A percentile compares a stretch with the other conserved stretches of the same genome.
phyloP scores from a whole-genome alignment of 108 stramenopile genomes.

The Cyclotella choctawhatcheeana region DNA sequence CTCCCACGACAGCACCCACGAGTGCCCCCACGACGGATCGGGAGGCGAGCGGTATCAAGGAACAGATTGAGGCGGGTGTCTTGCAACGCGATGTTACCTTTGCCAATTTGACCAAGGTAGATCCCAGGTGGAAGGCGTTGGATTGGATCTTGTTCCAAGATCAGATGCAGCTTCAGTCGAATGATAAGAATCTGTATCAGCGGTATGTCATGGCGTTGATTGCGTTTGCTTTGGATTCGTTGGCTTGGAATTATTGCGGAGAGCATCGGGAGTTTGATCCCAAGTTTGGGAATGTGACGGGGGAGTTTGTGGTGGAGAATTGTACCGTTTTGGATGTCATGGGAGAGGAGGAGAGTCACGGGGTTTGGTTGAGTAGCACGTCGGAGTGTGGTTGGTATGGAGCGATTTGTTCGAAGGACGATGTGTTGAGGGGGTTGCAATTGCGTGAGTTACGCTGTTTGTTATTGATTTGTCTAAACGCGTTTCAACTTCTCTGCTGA shows the following conservation, averaged over 20 bases:
- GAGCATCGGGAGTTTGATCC: background rate
- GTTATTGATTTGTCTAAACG: background rate
- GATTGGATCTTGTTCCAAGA: slow-evolving; percentile 62
- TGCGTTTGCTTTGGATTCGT: background rate
- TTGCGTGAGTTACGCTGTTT: too few species aligned
- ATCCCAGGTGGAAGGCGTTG: slow-evolving; percentile 51
- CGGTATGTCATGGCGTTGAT: slow-evolving; percentile 62
- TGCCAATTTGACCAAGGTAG: background rate
- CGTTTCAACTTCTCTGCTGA: background rate
- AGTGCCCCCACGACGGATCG: background rate
- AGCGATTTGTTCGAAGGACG: too few species aligned
- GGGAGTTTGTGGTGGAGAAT: too few species aligned
- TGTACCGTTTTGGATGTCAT: background rate
- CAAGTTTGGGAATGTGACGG: background rate
- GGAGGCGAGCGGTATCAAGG: background rate
- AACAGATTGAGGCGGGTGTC: slow-evolving; percentile 4
- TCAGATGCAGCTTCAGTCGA: slow-evolving; percentile 49
- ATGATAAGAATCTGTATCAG: slow-evolving; percentile 50
- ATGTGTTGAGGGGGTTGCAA: background rate
- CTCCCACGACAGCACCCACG: background rate
- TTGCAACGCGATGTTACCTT: background rate
- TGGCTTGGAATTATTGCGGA: background rate
- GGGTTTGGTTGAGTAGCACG: background rate
- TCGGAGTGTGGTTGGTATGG: slow-evolving; percentile 5
- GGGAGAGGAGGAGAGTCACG: background rate